Conservation (phyloP, 176 grass and related monocot genomes). For the Ensete glaucum region DNA sequence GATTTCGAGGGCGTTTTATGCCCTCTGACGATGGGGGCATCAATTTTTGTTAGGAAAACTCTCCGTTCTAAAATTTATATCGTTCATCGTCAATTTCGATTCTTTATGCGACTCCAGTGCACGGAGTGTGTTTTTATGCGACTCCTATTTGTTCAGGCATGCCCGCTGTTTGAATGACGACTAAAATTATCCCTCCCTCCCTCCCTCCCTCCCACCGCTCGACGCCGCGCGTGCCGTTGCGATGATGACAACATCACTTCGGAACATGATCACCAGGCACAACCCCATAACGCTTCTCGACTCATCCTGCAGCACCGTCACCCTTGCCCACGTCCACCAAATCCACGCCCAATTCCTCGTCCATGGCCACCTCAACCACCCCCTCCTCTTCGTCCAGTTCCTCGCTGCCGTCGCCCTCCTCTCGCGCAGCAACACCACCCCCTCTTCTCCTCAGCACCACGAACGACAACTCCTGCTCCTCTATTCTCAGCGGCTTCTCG, state of each 20-base stretch:
- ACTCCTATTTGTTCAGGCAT: no score
- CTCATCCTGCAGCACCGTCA: conserved; percentile 14
- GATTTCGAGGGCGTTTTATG: no score
- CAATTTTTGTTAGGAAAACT: no score
- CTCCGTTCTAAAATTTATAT: no score
- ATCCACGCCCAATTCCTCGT: conserved; percentile 57
- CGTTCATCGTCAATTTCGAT: no score
- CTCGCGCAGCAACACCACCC: background rate
- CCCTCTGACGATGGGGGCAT: no score
- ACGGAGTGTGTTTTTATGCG: no score
- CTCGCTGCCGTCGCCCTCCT: conserved; percentile 32
- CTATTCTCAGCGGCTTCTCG: conserved; percentile 42
- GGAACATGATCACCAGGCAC: conserved; percentile 4
- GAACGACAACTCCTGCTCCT: conserved; percentile 9
- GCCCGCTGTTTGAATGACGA: no score
- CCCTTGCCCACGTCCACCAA: conserved; percentile 29
- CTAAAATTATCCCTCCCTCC: no score
- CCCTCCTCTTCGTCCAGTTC: conserved; percentile 19
- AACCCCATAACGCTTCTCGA: conserved; percentile 18
- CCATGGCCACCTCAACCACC: conserved; percentile 28
- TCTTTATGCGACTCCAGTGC: no score
- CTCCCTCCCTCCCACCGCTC: no score
- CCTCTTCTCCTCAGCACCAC: background rate
- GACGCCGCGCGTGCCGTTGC: background rate
- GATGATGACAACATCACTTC: conserved; percentile 3